Percentiles rank a stretch among this genome's conserved stretches.
Conservation (phyloP, 345 rosid species). For the Boechera stricta region DNA sequence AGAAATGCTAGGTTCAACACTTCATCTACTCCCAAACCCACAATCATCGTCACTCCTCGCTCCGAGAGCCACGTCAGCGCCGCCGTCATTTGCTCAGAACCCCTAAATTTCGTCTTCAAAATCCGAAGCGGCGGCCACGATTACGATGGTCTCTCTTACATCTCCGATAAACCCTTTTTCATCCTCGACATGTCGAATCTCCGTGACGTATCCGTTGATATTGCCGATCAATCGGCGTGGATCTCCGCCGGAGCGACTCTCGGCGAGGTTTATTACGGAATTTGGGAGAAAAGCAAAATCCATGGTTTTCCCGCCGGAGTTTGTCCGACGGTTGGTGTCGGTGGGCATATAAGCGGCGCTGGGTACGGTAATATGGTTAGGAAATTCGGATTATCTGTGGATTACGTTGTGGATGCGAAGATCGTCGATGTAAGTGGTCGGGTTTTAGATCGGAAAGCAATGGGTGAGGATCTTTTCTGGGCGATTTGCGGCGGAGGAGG, state of each 20-base stretch:
- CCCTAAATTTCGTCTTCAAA: slow-evolving; percentile 50
- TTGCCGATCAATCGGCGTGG: slow-evolving; percentile 51
- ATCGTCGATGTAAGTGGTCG: slow-evolving; percentile 61
- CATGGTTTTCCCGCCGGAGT: slow-evolving; percentile 65
- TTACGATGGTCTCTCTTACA: slow-evolving; percentile 60
- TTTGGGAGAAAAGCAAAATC: slow-evolving; percentile 52
- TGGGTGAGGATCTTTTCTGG: slow-evolving; percentile 77
- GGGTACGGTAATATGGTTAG: slow-evolving; percentile 68
- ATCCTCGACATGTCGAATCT: slow-evolving; percentile 63
- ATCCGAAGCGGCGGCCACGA: slow-evolving; percentile 74
- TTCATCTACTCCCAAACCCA: slow-evolving; percentile 55
- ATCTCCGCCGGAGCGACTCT: slow-evolving; percentile 63
- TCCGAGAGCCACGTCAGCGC: slow-evolving; percentile 59
- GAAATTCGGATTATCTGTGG: slow-evolving; percentile 61
- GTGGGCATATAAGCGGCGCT: slow-evolving; percentile 68
- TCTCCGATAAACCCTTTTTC: slow-evolving; percentile 57
- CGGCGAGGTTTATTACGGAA: slow-evolving; percentile 58
- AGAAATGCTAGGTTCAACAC: slow-evolving; percentile 65
- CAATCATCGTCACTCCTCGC: slow-evolving; percentile 58
- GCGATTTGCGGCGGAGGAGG: slow-evolving; percentile 70
- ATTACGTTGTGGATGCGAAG: slow-evolving; percentile 58
- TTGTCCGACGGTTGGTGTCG: slow-evolving; percentile 74
- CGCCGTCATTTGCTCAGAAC: slow-evolving; percentile 57
- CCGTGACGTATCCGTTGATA: slow-evolving; percentile 44
- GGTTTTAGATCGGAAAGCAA: slow-evolving; percentile 52